Evolutionary conservation across 1,284 basidiomycete genomes (phyloP).

Genomic region (Cronartium quercuum): DNA sequence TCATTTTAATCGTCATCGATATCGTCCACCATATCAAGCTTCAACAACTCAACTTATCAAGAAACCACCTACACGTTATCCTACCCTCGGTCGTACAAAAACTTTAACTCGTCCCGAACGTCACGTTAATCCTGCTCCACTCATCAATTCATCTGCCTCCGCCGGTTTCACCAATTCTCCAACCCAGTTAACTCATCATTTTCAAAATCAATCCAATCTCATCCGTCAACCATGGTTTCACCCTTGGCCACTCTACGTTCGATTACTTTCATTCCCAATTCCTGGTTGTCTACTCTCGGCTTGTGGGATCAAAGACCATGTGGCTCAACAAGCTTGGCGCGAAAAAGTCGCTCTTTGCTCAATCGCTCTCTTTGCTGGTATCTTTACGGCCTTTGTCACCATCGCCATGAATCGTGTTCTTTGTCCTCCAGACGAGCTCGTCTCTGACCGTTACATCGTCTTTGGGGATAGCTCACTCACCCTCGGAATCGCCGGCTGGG

Average conservation of each 20-base stretch:
- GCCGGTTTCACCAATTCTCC: slow-evolving; percentile 50
- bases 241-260: slow-evolving; percentile 44
- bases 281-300: slow-evolving; percentile 49
- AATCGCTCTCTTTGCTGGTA: slow-evolving; percentile 73
- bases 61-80: neutral
- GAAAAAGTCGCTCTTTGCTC: slow-evolving; percentile 93
- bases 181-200: neutral
- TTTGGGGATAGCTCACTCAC: slow-evolving; percentile 52
- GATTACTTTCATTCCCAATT: slow-evolving; percentile 47
- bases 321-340: slow-evolving; percentile 82
- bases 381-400: slow-evolving; percentile 79
- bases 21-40: neutral
- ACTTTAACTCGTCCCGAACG: slow-evolving; percentile 94
- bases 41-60: neutral
- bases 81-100: slow-evolving; percentile 62
- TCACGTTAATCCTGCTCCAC: slow-evolving; percentile 81
- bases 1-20: neutral
- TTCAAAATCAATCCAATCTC: neutral
- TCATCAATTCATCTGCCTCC: slow-evolving; percentile 68
- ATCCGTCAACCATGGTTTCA: slow-evolving; percentile 39
- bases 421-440: slow-evolving; percentile 58
- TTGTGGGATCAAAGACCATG: slow-evolving; percentile 45
- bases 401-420: slow-evolving; percentile 89
- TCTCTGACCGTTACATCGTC: neutral
- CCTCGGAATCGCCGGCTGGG: slow-evolving; percentile 69